Evolutionary conservation across 305 asterid species (phyloP), one percentile per base, ranked within the genome.

Genomic region (Plantago coronopus): DNA sequence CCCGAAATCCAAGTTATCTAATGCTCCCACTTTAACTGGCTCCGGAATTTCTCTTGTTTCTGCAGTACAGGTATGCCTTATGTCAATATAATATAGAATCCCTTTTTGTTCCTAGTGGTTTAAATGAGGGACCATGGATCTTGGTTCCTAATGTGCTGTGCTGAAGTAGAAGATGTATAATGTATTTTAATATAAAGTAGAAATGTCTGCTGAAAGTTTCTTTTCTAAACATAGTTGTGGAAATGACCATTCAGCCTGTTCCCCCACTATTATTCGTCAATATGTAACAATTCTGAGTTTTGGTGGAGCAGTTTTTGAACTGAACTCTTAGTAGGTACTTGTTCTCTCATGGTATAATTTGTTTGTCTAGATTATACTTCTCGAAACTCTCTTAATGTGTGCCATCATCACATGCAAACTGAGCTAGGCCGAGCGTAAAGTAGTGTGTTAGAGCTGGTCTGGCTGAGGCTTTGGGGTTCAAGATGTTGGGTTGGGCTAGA

Each of bases 21-120:
- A 67, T 68, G 86, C 97, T 50, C 96, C 97, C 44, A 56, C 82
- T 49, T 78, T 87, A 72, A 61, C 73, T 72, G 97, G 97, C 58
- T 75, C 95, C 55, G 66, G 86, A 5, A 74, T 87, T 72, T 82
- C 96, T 21, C 76, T 90, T 55, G 97, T 90, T 70, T 90, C 95
- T 63, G 78, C 79, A 43, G 91, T 87, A 56, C 97, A 90, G 95
- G 97, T 87, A 72, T 29, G 31, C 42, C 44, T 57, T 31, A 34
- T 17, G 65, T 63, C 61, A 65, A 61, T 61, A 38, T 16, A 66
- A 54, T 10, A 40, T 12, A 38, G 42, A 7, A 37, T 37, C 42
- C 14, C 42, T 37, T 37, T 0, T 37, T 37, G 42, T 37, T 37
- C 14, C 42, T 37, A 29, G 9, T 10, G 42, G 13, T 7, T 37